phyloP scores from a whole-genome alignment of 2,329 filamentous ascomycete species.

The Blastomyces silverae region DNA sequence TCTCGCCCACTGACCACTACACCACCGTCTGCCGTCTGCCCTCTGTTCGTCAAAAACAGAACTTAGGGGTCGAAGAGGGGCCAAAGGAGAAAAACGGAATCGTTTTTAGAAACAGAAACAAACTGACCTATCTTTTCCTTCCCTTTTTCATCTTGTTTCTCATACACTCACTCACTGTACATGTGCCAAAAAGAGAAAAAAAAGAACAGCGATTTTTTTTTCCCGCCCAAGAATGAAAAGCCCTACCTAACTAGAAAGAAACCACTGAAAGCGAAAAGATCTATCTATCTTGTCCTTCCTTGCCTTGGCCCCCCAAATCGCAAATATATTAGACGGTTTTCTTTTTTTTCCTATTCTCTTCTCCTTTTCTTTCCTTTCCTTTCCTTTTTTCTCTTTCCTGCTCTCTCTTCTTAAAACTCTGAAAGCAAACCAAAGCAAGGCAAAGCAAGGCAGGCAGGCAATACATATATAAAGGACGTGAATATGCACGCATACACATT shows the following conservation, averaged over 20 bases:
- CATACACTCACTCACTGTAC: neutral
- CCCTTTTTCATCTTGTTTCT: neutral
- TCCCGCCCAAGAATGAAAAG: too few species aligned
- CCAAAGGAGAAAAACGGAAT: neutral
- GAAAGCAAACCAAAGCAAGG: too few species aligned
- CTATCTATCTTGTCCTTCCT: too few species aligned
- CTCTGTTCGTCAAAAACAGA: neutral
- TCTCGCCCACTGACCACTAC: neutral
- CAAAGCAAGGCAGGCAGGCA: too few species aligned
- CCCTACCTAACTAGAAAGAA: neutral
- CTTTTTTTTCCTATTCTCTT: too few species aligned
- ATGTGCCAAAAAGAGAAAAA: neutral
- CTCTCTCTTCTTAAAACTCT: neutral
- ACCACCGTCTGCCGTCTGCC: neutral
- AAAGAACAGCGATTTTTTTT: too few species aligned
- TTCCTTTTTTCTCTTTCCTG: neutral
- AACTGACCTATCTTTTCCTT: neutral
- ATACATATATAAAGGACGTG: too few species aligned
- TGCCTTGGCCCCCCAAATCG: neutral
- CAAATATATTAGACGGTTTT: neutral
- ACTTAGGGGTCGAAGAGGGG: neutral
- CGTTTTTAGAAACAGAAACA: neutral
- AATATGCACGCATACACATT: too few species aligned
- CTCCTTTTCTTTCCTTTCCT: neutral
- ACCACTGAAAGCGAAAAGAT: constrained; percentile 2